Percentiles rank a stretch among this genome's conserved stretches.
These are phyloP conservation scores for Cladosporium sp. DNA, from an alignment of 2,329 filamentous ascomycete species.

Conservation along the genomic window DNA sequence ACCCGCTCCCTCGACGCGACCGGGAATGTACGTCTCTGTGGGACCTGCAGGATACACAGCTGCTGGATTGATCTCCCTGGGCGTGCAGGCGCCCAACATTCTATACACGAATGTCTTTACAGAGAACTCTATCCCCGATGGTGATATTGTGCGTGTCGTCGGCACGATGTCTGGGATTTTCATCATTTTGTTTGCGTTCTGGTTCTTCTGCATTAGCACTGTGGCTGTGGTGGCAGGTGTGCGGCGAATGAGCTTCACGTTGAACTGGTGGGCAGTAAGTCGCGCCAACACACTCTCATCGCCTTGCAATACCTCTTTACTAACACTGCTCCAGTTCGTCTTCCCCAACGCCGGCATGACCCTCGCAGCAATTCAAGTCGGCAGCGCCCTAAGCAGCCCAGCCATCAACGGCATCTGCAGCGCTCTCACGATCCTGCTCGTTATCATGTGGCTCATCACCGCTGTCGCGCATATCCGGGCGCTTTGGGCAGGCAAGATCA, in stretches of 20 bases:
- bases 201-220: slow-evolving; percentile 41
- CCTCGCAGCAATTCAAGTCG: slow-evolving; percentile 59
- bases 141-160: slow-evolving; percentile 26
- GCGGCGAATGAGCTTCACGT: slow-evolving; percentile 40
- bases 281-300: neutral
- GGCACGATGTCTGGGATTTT: slow-evolving; percentile 42
- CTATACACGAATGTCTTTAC: slow-evolving; percentile 14
- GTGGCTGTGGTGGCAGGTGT: slow-evolving; percentile 24
- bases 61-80: slow-evolving; percentile 30
- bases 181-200: slow-evolving; percentile 52
- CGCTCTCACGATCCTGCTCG: slow-evolving; percentile 57
- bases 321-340: slow-evolving; percentile 45
- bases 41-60: slow-evolving; percentile 41
- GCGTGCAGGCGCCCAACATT: slow-evolving; percentile 11
- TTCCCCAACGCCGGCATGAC: slow-evolving; percentile 68
- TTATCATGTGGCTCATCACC: slow-evolving; percentile 58
- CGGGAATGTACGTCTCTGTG: slow-evolving; percentile 55
- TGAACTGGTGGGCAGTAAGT: slow-evolving; percentile 54
- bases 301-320: neutral
- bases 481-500: slow-evolving; percentile 51
- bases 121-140: slow-evolving; percentile 23
- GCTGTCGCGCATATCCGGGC: slow-evolving; percentile 52
- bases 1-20: slow-evolving; percentile 42
- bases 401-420: slow-evolving; percentile 56
- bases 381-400: slow-evolving; percentile 50